These are phyloP conservation scores for Saccharomyces kudriavzevii DNA, from an alignment of 805 yeast genomes.

Conservation along the genomic window DNA sequence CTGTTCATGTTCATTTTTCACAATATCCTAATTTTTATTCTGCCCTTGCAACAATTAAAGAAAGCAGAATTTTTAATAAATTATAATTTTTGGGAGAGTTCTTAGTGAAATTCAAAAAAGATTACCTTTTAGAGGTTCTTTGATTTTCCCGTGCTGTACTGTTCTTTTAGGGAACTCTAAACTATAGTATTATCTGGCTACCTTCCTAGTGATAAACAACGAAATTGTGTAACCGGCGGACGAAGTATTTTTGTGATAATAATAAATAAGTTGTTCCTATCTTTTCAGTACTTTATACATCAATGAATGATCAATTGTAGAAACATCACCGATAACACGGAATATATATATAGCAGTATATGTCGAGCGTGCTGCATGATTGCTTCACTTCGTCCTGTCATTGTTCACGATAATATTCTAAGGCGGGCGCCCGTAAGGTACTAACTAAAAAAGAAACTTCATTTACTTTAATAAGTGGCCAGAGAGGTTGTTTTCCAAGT, in stretches of 20 bases:
- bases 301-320: neutral
- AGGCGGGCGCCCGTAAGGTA: neutral
- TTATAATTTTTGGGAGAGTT: no score
- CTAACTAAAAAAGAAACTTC: neutral
- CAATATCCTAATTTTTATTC: slow-evolving; percentile 10
- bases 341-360: neutral
- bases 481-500: neutral
- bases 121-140: neutral
- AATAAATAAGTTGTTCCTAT: neutral
- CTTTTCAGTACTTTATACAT: no score
- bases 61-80: no score
- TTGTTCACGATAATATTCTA: neutral
- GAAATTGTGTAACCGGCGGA: neutral
- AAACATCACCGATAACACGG: neutral
- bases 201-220: neutral
- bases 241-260: neutral
- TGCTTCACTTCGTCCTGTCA: neutral
- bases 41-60: no score
- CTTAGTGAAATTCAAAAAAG: neutral
- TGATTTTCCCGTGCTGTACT: neutral
- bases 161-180: neutral
- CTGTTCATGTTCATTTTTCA: slow-evolving; percentile 23
- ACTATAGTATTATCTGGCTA: neutral
- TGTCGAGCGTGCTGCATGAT: neutral
- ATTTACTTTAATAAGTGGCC: no score